These are phyloP conservation scores for Vanderwaltozyma yarrowii DNA, from an alignment of 805 yeast species.

Conservation along the genomic window DNA sequence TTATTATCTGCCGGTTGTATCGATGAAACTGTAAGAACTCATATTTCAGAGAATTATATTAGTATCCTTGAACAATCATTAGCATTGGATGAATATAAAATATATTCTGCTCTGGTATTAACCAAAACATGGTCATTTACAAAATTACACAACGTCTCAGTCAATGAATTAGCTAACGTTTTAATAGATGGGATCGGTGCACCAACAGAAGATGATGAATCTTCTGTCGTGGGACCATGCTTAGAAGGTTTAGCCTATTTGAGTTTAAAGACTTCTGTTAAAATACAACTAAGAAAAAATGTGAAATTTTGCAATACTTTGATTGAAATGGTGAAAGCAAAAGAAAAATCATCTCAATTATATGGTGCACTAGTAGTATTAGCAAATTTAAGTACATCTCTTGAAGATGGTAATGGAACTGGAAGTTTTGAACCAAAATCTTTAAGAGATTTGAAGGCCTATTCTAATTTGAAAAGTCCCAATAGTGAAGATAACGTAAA, in stretches of 20 bases:
- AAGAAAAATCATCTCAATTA: constrained; percentile 3
- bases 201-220: constrained; percentile 3
- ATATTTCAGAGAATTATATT: constrained; percentile 37
- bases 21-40: constrained; percentile 39
- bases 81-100: constrained; percentile 16
- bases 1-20: constrained; percentile 40
- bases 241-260: constrained; percentile 44
- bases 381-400: constrained; percentile 25
- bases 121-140: constrained; percentile 49
- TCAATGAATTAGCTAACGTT: constrained; percentile 28
- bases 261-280: constrained; percentile 33
- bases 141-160: constrained; percentile 24
- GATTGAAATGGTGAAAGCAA: constrained; percentile 13
- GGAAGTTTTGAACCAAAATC: constrained; percentile 12
- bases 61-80: constrained; percentile 32
- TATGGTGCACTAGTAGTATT: constrained; percentile 29
- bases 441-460: constrained; percentile 22
- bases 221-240: constrained; percentile 10
- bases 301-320: constrained; percentile 27
- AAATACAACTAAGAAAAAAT: constrained; percentile 31
- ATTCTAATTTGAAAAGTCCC: constrained; percentile 23
- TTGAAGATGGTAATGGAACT: constrained; percentile 9
- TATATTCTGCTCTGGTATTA: constrained; percentile 37
- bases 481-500: constrained; percentile 8
- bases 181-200: constrained; percentile 9